Conservation (phyloP, 1,284 basidiomycete species). For the Baeospora myosura region DNA sequence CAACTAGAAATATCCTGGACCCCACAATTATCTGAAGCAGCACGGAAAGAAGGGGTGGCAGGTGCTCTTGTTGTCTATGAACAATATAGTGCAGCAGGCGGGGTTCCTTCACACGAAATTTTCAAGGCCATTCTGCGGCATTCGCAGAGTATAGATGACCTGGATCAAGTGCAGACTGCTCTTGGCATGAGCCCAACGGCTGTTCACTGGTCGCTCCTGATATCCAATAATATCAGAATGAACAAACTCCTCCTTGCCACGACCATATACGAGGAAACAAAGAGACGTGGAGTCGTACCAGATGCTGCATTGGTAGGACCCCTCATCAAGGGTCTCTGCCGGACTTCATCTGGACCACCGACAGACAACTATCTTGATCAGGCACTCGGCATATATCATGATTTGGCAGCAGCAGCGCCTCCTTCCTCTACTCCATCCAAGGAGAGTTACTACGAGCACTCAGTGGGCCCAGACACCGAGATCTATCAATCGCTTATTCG, state of each 20-base stretch:
- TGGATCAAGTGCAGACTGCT: slow-evolving; percentile 35
- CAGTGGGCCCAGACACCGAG: slow-evolving; percentile 35
- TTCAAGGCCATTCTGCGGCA: slow-evolving; percentile 30
- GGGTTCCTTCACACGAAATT: slow-evolving; percentile 22
- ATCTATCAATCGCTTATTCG: slow-evolving; percentile 55
- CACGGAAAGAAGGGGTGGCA: slow-evolving; percentile 21
- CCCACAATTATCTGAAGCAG: slow-evolving; percentile 16
- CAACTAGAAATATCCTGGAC: slow-evolving; percentile 9
- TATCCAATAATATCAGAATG: slow-evolving; percentile 37
- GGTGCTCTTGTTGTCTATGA: slow-evolving; percentile 21
- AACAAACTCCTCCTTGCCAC: slow-evolving; percentile 33
- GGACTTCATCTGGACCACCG: slow-evolving; percentile 25
- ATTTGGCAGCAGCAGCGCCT: slow-evolving; percentile 13
- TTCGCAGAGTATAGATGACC: slow-evolving; percentile 30
- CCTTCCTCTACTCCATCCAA: background rate
- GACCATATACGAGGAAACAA: slow-evolving; percentile 39
- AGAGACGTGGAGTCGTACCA: slow-evolving; percentile 33
- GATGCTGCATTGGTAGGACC: slow-evolving; percentile 43
- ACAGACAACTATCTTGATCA: slow-evolving; percentile 35
- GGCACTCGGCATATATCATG: slow-evolving; percentile 44
- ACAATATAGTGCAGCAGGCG: slow-evolving; percentile 19
- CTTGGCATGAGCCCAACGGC: slow-evolving; percentile 32
- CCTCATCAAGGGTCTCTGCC: slow-evolving; percentile 44
- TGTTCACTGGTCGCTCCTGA: slow-evolving; percentile 43
- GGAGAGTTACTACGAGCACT: slow-evolving; percentile 17